phyloP scores from a whole-genome alignment of 306 rosid species.

The Quillaja saponaria region DNA sequence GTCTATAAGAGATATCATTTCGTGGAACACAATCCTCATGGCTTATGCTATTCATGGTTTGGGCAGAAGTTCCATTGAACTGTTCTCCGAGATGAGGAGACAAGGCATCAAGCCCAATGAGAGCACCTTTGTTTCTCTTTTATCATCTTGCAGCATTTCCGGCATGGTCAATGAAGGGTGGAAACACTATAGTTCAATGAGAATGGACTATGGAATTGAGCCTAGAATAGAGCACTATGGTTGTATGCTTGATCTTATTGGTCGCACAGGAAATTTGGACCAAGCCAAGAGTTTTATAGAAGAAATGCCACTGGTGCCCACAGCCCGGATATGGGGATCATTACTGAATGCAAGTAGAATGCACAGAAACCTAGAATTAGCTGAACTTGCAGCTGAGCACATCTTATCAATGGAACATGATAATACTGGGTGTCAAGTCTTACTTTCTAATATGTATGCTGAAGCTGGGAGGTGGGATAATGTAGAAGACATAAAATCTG shows the following conservation, averaged over 20 bases:
- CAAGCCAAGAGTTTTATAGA: conserved; percentile 51
- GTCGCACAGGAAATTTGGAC: conserved; percentile 44
- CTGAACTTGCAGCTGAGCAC: conserved; percentile 48
- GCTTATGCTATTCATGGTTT: conserved; percentile 62
- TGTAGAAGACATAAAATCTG: conserved; percentile 37
- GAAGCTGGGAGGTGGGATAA: conserved; percentile 57
- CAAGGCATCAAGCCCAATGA: conserved; percentile 43
- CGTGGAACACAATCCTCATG: conserved; percentile 61
- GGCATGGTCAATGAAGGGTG: conserved; percentile 56
- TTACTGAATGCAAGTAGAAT: conserved; percentile 56
- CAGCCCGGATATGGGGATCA: conserved; percentile 66
- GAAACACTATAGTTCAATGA: conserved; percentile 49
- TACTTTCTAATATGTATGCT: conserved; percentile 62
- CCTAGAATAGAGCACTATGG: conserved; percentile 65
- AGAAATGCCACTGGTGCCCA: conserved; percentile 46
- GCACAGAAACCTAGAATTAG: conserved; percentile 47
- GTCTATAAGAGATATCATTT: conserved; percentile 40
- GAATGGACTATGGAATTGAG: conserved; percentile 39
- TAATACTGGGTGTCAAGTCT: conserved; percentile 51
- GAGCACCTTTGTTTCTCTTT: conserved; percentile 56
- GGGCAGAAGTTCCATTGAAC: conserved; percentile 42
- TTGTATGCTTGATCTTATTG: conserved; percentile 58
- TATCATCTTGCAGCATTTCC: conserved; percentile 53
- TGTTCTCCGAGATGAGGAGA: conserved; percentile 46
- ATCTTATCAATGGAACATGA: conserved; percentile 42